Percentiles rank a stretch among this genome's conserved stretches.
phyloP scores from a whole-genome alignment of 352 stramenopile species.

The Phytophthora kernoviae region DNA sequence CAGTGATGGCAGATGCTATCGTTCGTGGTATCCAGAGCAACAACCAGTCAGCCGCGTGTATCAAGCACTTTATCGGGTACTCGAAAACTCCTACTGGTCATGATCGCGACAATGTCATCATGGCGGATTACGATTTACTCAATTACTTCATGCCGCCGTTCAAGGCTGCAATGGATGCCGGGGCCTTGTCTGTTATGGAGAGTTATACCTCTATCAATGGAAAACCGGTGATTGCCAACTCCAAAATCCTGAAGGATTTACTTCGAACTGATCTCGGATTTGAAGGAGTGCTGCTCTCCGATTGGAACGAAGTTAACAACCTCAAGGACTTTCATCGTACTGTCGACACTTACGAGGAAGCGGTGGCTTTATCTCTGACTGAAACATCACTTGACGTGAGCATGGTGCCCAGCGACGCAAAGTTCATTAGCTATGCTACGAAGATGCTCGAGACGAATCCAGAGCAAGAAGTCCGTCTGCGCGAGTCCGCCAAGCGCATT shows the following conservation, averaged over 20 bases:
- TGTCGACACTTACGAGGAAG: slow-evolving; percentile 40
- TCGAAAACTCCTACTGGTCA: slow-evolving; percentile 63
- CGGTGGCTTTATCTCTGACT: slow-evolving; percentile 58
- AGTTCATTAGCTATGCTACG: slow-evolving; percentile 52
- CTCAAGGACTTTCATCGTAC: slow-evolving; percentile 62
- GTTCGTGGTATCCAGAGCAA: slow-evolving; percentile 78
- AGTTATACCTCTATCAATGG: slow-evolving; percentile 90
- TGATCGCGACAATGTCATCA: slow-evolving; percentile 11
- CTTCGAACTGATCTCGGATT: slow-evolving; percentile 77
- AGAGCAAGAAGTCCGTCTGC: slow-evolving; percentile 45
- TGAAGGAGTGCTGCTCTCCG: slow-evolving; percentile 83
- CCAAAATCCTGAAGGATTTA: slow-evolving; percentile 67
- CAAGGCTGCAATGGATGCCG: slow-evolving; percentile 65
- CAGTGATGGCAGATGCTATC: slow-evolving; percentile 67
- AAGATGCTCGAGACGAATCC: slow-evolving; percentile 44
- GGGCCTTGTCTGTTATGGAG: slow-evolving; percentile 87
- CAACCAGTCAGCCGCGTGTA: slow-evolving; percentile 68
- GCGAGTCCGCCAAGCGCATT: slow-evolving; percentile 57
- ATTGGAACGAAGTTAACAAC: slow-evolving; percentile 92
- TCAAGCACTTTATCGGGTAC: slow-evolving; percentile 89
- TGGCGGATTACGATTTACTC: slow-evolving; percentile 58
- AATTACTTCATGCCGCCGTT: slow-evolving; percentile 84
- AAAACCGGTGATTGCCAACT: slow-evolving; percentile 80
- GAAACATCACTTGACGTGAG: slow-evolving; percentile 90
- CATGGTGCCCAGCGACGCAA: slow-evolving; percentile 66